Base-by-base conservation (phyloP, 2,329 filamentous ascomycete genomes). In the Endoconidiophora laricicola region DNA sequence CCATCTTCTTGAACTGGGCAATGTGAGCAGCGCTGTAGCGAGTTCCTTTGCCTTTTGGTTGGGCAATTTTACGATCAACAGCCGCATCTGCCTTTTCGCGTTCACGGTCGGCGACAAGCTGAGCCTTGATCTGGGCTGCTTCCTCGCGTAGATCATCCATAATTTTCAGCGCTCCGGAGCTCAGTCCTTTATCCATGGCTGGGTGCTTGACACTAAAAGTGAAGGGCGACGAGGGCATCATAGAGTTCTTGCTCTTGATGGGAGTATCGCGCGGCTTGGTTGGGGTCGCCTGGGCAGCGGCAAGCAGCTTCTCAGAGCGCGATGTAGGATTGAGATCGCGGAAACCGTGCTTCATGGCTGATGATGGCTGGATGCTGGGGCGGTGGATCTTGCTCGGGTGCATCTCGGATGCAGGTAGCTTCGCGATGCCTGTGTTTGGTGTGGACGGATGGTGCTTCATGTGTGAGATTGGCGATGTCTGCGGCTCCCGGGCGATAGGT, bases 1-100 rank as follows among this genome's bases (percentile, higher is more conserved):
- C 87, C 90, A 96, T 95, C 70, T 94, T 96, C 66, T 86, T 86
- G 68, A 96, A 95, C 60, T 90, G 77, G 46, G 81, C 79, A 76
- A 85, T 83, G 62, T 96, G 90, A 37, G 77, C 79, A 55, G 86
- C 81, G 61, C 86, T 94, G 66, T 81, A 96, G 43, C 90, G 81
- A 45, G 79, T 70, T 46, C 78, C 74, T 62, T 81, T 88, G 57
- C 85, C 80, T 66, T 81, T 93, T 10, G 88, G 78, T 56, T 78
- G 78, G 5, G 83, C 88, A 59, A 94, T 83, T 63, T 79, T 86
- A 56, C 90, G 81, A 37, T 65, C 66, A 14, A 64, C 61, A 2
- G 65, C 61, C 33, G 67, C 62, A 12, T 62, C 63, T 23, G 63
- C 58, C 42, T 64, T 62, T 56, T 81, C 70, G 33, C 72, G 70